phyloP scores from a whole-genome alignment of 345 rosid genomes.

The Eucalyptus decipiens region DNA sequence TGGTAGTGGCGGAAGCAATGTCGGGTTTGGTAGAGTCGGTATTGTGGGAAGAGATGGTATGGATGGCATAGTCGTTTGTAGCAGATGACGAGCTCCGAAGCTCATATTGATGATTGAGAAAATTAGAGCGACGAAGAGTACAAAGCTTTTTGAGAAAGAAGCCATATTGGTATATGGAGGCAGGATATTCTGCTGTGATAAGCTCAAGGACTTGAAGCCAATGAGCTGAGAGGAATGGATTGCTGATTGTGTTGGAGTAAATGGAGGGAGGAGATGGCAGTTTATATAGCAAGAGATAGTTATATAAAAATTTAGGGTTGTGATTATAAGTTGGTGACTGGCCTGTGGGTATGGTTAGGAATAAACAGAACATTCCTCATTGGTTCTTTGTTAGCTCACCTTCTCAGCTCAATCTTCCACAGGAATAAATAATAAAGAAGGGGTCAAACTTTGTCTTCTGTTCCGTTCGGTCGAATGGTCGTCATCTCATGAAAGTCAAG shows the following conservation, averaged over 20 bases:
- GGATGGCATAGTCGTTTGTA: not conserved
- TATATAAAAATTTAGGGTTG: not conserved
- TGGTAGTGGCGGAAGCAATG: not conserved
- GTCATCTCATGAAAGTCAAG: not conserved
- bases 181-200: not conserved
- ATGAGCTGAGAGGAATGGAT: not conserved
- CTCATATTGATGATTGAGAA: not conserved
- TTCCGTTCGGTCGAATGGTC: not conserved
- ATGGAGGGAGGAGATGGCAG: not conserved
- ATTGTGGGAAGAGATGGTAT: not conserved
- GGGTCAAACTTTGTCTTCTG: not conserved
- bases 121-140: not conserved
- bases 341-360: not conserved
- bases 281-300: not conserved
- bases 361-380: not conserved
- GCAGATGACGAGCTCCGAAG: not conserved
- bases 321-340: not conserved
- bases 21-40: not conserved
- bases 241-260: not conserved
- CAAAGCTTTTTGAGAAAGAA: not conserved
- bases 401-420: not conserved
- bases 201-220: not conserved
- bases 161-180: not conserved
- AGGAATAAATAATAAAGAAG: not conserved
- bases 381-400: not conserved